Conservation (phyloP, 495 filamentous ascomycete genomes). For the Physcia stellaris region DNA sequence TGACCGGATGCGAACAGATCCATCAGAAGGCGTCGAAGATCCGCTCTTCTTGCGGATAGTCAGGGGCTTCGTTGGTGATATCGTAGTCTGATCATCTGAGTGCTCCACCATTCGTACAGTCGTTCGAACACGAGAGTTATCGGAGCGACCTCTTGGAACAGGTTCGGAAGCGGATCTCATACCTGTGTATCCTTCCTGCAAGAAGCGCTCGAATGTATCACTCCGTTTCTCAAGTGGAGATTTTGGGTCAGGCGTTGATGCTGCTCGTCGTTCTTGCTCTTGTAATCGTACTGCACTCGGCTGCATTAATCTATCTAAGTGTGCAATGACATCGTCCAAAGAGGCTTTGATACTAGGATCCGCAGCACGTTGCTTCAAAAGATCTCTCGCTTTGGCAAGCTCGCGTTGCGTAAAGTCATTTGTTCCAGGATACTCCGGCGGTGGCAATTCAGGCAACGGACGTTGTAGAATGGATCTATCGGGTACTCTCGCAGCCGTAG, state of each 20-base stretch:
- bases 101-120: constrained; percentile 37
- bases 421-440: constrained; percentile 27
- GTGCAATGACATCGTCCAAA: constrained; percentile 44
- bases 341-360: constrained; percentile 25
- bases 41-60: constrained; percentile 39
- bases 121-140: constrained; percentile 6
- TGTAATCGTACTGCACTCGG: constrained; percentile 22
- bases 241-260: constrained; percentile 42
- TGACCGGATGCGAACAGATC: constrained; percentile 5
- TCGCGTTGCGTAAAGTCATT: constrained; percentile 37
- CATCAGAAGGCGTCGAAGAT: constrained; percentile 12
- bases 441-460: constrained; percentile 12
- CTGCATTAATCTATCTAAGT: constrained; percentile 49
- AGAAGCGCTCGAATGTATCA: constrained; percentile 15
- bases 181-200: constrained; percentile 7
- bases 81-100: constrained; percentile 3
- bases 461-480: too few species aligned
- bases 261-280: constrained; percentile 26
- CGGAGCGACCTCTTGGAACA: constrained; percentile 1
- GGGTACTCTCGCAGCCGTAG: too few species aligned
- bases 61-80: constrained; percentile 29
- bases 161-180: constrained; percentile 14
- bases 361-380: constrained; percentile 35
- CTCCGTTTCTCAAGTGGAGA: constrained; percentile 9
- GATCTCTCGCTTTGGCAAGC: constrained; percentile 42